Percentiles rank a stretch among this genome's conserved stretches.
Evolutionary conservation across 108 stramenopile genomes (phyloP).

Genomic region (Skeletonema menzelii): DNA sequence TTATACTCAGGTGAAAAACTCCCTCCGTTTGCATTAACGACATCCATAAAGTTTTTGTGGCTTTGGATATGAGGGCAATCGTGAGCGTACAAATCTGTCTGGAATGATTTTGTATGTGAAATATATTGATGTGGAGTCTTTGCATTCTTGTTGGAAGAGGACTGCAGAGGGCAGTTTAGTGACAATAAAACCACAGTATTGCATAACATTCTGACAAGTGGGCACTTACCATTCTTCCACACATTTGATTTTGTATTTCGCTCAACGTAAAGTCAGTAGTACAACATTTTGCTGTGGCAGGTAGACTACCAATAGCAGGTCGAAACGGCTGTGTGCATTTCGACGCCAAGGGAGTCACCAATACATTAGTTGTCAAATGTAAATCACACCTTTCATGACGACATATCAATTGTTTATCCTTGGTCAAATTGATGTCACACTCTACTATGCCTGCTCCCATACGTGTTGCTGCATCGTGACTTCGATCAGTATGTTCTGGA

Average conservation of each 20-base stretch:
- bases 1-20: constrained; percentile 9
- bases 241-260: constrained; percentile 8
- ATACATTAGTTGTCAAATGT: constrained; percentile 8
- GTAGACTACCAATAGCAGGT: neutral
- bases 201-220: no score
- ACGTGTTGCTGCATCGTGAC: constrained; percentile 13
- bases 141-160: neutral
- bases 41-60: constrained; percentile 2
- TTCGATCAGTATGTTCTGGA: constrained; percentile 10
- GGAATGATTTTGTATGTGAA: constrained; percentile 1
- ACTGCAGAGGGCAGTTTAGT: no score
- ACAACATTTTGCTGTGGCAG: constrained; percentile 2
- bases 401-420: constrained; percentile 9
- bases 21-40: constrained; percentile 10
- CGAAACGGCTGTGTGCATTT: constrained; percentile 8
- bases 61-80: constrained; percentile 13
- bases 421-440: constrained; percentile 9
- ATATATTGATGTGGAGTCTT: constrained; percentile 2
- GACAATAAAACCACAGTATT: no score
- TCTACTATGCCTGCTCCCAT: constrained; percentile 12
- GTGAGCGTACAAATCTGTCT: constrained; percentile 12
- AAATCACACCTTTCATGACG: constrained; percentile 4
- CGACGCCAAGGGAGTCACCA: constrained; percentile 3
- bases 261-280: constrained; percentile 13
- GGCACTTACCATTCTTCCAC: constrained; percentile 9